Evolutionary conservation across 257 asterid genomes (phyloP).

Genomic region (Solanum chmielewskii): DNA sequence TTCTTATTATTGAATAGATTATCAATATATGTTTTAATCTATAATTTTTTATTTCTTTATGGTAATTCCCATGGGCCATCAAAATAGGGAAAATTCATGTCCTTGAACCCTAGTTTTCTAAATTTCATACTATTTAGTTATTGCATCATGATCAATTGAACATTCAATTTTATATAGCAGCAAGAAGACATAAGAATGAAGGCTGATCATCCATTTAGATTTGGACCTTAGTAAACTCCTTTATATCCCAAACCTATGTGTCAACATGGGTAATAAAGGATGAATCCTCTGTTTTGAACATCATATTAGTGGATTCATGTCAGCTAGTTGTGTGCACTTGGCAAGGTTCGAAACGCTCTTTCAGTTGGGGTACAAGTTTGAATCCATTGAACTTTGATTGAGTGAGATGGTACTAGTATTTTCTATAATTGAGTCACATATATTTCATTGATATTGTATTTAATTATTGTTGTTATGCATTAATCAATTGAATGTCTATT

Average conservation of each 20-base stretch:
- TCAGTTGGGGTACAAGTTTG: background rate
- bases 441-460: background rate
- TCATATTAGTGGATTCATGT: background rate
- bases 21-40: too few relatives aligned
- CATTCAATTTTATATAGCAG: background rate
- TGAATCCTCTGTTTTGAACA: too few relatives aligned
- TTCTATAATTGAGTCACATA: background rate
- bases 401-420: too few relatives aligned
- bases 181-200: background rate
- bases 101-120: background rate
- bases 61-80: background rate
- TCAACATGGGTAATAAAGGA: background rate
- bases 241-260: background rate
- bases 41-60: too few relatives aligned
- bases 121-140: background rate
- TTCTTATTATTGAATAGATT: background rate
- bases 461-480: rapidly evolving
- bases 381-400: too few relatives aligned
- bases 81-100: background rate
- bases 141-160: background rate
- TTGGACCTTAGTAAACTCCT: background rate
- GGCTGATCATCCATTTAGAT: background rate
- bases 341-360: too few relatives aligned
- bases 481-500: background rate
- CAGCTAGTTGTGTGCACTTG: background rate